Conservation (phyloP, 2,329 filamentous ascomycete genomes). For the Fusarium algeriense region DNA sequence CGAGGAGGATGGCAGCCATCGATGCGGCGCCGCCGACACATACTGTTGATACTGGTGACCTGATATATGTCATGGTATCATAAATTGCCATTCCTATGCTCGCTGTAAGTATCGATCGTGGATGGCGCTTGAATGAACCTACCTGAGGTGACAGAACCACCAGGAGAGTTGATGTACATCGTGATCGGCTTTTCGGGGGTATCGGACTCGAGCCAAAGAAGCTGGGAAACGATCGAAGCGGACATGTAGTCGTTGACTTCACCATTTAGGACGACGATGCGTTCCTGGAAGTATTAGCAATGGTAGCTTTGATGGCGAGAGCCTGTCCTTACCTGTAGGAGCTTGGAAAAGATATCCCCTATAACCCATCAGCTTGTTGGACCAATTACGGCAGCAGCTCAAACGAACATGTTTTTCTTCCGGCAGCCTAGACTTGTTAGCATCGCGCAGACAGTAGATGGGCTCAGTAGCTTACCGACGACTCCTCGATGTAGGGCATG, state of each 20-base stretch:
- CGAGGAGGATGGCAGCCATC: constrained; percentile 91
- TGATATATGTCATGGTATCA: constrained; percentile 98
- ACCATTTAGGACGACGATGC: constrained; percentile 94
- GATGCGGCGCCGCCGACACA: constrained; percentile 94
- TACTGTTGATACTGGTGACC: constrained; percentile 91
- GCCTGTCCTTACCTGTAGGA: constrained; percentile 71
- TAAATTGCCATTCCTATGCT: constrained; percentile 82
- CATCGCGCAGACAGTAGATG: neutral
- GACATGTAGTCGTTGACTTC: constrained; percentile 90
- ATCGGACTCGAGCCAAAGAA: constrained; percentile 98
- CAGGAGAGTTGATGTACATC: constrained; percentile 97
- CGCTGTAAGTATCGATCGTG: constrained; percentile 13
- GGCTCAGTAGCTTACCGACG: constrained; percentile 51
- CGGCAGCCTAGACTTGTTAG: constrained; percentile 71
- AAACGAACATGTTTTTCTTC: constrained; percentile 79
- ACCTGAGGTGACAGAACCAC: constrained; percentile 85
- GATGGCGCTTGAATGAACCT: constrained; percentile 4
- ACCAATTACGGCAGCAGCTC: neutral
- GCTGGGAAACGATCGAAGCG: constrained; percentile 93
- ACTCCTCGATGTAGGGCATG: constrained; percentile 68
- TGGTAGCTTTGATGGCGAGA: neutral
- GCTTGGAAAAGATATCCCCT: constrained; percentile 87
- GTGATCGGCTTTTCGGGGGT: constrained; percentile 94
- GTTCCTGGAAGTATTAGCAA: constrained; percentile 69
- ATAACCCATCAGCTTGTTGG: constrained; percentile 38